These are phyloP conservation scores for Candida saitoana DNA, from an alignment of 805 yeast species.

Conservation along the genomic window DNA sequence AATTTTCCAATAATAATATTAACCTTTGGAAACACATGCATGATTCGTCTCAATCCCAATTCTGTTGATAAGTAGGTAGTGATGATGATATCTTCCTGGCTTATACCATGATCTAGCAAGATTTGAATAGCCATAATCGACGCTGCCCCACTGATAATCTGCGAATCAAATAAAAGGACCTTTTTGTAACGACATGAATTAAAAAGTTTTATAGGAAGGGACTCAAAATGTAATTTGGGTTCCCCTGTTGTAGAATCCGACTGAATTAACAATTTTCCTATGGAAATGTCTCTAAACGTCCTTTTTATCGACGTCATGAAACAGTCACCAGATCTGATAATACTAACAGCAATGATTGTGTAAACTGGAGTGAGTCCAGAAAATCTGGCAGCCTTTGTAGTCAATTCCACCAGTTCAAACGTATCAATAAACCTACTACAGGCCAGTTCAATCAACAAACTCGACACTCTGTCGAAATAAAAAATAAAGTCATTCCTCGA, in stretches of 20 bases:
- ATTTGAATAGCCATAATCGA: constrained; percentile 92
- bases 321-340: constrained; percentile 90
- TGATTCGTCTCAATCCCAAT: constrained; percentile 66
- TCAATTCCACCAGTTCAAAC: constrained; percentile 31
- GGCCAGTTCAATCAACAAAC: constrained; percentile 64
- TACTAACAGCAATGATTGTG: constrained; percentile 65
- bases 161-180: constrained; percentile 78
- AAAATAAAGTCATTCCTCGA: constrained; percentile 76
- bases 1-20: constrained; percentile 66
- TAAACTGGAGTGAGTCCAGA: constrained; percentile 44
- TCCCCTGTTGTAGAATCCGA: constrained; percentile 89
- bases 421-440: constrained; percentile 47
- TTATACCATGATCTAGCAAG: constrained; percentile 72
- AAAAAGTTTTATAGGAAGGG: constrained; percentile 47
- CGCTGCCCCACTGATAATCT: constrained; percentile 88
- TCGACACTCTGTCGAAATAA: constrained; percentile 79
- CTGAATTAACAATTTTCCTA: constrained; percentile 84
- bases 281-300: constrained; percentile 69
- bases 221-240: constrained; percentile 84
- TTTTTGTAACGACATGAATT: constrained; percentile 25
- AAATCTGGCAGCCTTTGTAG: constrained; percentile 18
- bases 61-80: constrained; percentile 76
- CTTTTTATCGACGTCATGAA: constrained; percentile 75
- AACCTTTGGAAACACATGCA: constrained; percentile 69
- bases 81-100: constrained; percentile 57